phyloP scores from a whole-genome alignment of 495 filamentous ascomycete species.

The Penicillium manginii region DNA sequence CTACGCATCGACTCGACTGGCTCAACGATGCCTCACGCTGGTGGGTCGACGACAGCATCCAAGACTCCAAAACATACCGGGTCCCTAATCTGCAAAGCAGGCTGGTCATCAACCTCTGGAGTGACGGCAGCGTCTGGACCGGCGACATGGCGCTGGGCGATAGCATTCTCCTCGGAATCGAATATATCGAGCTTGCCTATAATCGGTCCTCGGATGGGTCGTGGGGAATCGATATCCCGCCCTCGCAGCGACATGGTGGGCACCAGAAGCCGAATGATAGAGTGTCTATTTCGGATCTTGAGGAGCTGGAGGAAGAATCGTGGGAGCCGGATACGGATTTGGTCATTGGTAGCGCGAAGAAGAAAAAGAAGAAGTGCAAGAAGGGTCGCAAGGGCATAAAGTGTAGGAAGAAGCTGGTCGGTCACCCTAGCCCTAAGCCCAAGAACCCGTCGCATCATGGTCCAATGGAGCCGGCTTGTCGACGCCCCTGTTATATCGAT shows the following conservation, averaged over 20 bases:
- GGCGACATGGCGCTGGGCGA: constrained; percentile 67
- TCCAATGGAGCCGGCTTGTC: constrained; percentile 10
- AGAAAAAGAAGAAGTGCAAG: constrained; percentile 24
- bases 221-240: constrained; percentile 1
- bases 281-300: background rate
- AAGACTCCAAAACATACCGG: constrained; percentile 63
- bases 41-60: constrained; percentile 64
- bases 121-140: constrained; percentile 72
- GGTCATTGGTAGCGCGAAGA: constrained; percentile 11
- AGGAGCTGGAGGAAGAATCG: background rate
- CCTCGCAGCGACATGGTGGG: constrained; percentile 19
- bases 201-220: constrained; percentile 47
- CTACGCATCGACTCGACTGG: constrained; percentile 77
- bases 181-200: constrained; percentile 75
- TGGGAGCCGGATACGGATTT: constrained; percentile 14
- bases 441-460: background rate
- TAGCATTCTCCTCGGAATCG: constrained; percentile 67
- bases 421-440: background rate
- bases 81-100: constrained; percentile 62
- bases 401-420: constrained; percentile 9
- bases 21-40: constrained; percentile 60
- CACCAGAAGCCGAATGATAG: constrained; percentile 10
- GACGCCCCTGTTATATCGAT: constrained; percentile 25
- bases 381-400: constrained; percentile 14
- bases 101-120: constrained; percentile 75